Evolutionary conservation across 2,329 filamentous ascomycete genomes (phyloP), one percentile per base, ranked within the genome.

Genomic region (Claviceps sp.): DNA sequence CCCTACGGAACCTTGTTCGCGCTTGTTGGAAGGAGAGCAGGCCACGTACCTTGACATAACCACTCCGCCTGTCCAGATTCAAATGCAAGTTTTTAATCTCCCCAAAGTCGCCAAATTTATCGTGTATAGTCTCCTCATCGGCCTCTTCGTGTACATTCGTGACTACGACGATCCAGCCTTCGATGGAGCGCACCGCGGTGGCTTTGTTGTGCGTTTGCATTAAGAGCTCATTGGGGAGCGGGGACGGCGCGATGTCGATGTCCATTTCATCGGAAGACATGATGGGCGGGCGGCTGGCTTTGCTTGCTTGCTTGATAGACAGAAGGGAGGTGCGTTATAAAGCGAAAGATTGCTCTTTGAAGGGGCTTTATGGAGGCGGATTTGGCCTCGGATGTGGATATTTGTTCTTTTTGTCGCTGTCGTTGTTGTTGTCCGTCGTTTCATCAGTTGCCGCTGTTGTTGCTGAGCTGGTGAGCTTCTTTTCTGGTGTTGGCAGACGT

Each of bases 81-180:
- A 93, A 69, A 63, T 93, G 87, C 63, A 91, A 65, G 63, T 93
- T 93, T 76, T 89, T 89, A 62, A 93, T 88, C 69, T 91, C 85
- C 60, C 88, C 88, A 63, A 78, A 93, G 61, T 93, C 87, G 61
- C 81, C 85, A 66, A 93, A 93, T 66, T 82, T 77, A 66, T 93
- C 88, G 61, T 85, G 85, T 52, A 93, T 67, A 45, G 86, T 83
- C 71, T 93, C 87, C 69, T 93, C 87, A 59, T 84, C 85, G 48
- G 87, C 86, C 67, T 93, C 87, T 64, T 93, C 87, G 71, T 93
- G 87, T 37, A 93, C 84, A 62, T 93, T 93, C 50, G 86, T 90
- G 58, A 87, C 86, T 56, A 88, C 82, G 62, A 93, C 75, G 67
- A 93, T 93, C 88, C 88, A 93, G 59, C 88, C 87, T 69, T 93